phyloP scores from a whole-genome alignment of 2,329 filamentous ascomycete genomes.

The Furcasterigmium sp. region DNA sequence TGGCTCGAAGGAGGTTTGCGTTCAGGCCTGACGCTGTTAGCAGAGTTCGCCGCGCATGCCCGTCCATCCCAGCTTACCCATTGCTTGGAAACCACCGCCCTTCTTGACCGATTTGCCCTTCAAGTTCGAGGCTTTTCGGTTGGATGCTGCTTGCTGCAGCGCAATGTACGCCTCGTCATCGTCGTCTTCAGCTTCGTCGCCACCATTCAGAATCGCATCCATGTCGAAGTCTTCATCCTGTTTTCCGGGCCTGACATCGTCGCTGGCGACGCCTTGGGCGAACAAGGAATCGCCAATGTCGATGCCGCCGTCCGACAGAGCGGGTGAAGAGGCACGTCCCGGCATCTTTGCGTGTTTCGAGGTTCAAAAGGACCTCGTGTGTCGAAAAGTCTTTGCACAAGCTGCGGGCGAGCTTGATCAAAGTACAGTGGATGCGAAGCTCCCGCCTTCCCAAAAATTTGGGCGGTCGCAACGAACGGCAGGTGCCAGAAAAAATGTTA shows the following conservation, averaged over 20 bases:
- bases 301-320: slow-evolving; percentile 82
- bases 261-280: slow-evolving; percentile 43
- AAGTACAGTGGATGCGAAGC: not conserved
- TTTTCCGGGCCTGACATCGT: slow-evolving; percentile 24
- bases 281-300: slow-evolving; percentile 82
- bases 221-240: slow-evolving; percentile 47
- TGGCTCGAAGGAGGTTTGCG: slow-evolving; percentile 79
- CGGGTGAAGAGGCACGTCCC: slow-evolving; percentile 70
- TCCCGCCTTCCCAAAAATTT: slow-evolving; percentile 10
- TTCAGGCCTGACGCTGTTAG: slow-evolving; percentile 55
- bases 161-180: slow-evolving; percentile 89
- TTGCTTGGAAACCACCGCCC: slow-evolving; percentile 91
- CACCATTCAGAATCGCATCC: slow-evolving; percentile 56
- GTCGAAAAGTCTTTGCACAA: not conserved
- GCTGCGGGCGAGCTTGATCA: not conserved
- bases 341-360: slow-evolving; percentile 51
- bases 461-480: slow-evolving; percentile 2
- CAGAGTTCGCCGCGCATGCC: not conserved
- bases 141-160: slow-evolving; percentile 77
- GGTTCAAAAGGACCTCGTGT: not conserved
- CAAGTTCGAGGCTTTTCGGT: slow-evolving; percentile 75
- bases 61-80: slow-evolving; percentile 50
- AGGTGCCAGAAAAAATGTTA: slow-evolving; percentile 12
- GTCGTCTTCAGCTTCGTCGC: slow-evolving; percentile 51
- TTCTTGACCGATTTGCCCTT: slow-evolving; percentile 89